A percentile compares a stretch with the other conserved stretches of the same genome.
Conservation (phyloP, 2,329 filamentous ascomycete genomes). For the Chaetothyriales sp. region DNA sequence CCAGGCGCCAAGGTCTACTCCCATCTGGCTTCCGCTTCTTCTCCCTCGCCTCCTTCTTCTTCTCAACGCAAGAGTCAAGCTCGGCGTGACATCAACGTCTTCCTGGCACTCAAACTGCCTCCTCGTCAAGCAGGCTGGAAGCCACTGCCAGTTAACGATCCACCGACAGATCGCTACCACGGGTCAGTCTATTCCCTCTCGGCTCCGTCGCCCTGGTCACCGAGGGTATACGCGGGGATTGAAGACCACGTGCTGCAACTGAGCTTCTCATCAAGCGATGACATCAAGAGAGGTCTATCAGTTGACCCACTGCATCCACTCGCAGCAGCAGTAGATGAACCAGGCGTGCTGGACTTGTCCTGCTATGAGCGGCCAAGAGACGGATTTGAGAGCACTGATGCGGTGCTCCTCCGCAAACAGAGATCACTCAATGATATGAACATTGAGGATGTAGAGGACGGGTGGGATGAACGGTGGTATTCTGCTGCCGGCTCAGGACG, state of each 20-base stretch:
- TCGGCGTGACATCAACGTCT: conserved; percentile 24
- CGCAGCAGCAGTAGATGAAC: conserved; percentile 3
- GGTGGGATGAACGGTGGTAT: conserved; percentile 18
- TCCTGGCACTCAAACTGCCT: conserved; percentile 22
- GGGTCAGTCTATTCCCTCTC: conserved; percentile 32
- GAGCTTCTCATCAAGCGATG: conserved; percentile 31
- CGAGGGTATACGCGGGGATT: conserved; percentile 32
- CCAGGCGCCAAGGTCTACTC: conserved; percentile 27
- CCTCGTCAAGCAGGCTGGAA: conserved; percentile 9
- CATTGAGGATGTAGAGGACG: background rate
- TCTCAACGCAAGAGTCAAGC: background rate
- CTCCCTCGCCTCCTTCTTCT: background rate
- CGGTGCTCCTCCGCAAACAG: conserved; percentile 15
- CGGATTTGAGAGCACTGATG: conserved; percentile 15
- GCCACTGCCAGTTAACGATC: conserved; percentile 7
- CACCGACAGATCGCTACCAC: conserved; percentile 22
- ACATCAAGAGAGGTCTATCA: conserved; percentile 18
- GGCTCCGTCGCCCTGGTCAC: conserved; percentile 29
- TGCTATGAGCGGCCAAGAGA: conserved; percentile 30
- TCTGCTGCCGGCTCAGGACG: conserved; percentile 60
- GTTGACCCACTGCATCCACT: conserved; percentile 1
- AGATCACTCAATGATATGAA: conserved; percentile 1
- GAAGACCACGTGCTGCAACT: conserved; percentile 28
- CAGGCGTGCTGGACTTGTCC: conserved; percentile 22
- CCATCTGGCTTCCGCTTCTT: conserved; percentile 5